Conservation (phyloP, 2,329 filamentous ascomycete genomes). For the Curvularia verruculosa region DNA sequence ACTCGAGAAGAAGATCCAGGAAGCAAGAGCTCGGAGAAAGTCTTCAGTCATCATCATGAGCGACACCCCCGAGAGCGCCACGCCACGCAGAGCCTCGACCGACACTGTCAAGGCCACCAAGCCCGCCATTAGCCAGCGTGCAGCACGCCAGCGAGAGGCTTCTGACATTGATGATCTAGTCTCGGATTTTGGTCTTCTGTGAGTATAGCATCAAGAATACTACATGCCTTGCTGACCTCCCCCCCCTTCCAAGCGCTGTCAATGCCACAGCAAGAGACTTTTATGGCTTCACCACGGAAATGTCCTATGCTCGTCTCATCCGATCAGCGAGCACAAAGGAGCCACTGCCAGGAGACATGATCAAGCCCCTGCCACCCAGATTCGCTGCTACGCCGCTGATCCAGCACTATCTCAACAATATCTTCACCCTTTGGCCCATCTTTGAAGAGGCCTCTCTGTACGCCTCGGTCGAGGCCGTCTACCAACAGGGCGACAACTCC, state of each 20-base stretch:
- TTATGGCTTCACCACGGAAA: slow-evolving; percentile 82
- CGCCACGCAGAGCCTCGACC: slow-evolving; percentile 57
- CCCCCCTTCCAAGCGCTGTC: slow-evolving; percentile 75
- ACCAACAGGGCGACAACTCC: slow-evolving; percentile 69
- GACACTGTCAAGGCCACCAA: slow-evolving; percentile 42
- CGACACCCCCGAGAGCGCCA: slow-evolving; percentile 59
- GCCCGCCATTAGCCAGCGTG: slow-evolving; percentile 44
- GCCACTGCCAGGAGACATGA: slow-evolving; percentile 66
- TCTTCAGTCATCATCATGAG: slow-evolving; percentile 74
- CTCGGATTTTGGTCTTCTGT: slow-evolving; percentile 92
- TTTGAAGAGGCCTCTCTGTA: slow-evolving; percentile 82
- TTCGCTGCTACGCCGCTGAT: slow-evolving; percentile 72
- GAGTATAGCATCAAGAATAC: slow-evolving; percentile 42
- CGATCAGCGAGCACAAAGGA: slow-evolving; percentile 82
- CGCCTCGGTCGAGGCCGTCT: slow-evolving; percentile 79
- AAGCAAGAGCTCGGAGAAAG: slow-evolving; percentile 69
- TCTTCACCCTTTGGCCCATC: slow-evolving; percentile 80
- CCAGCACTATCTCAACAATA: slow-evolving; percentile 82
- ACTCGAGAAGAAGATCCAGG: slow-evolving; percentile 75
- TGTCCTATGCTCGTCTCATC: slow-evolving; percentile 90
- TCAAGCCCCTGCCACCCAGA: slow-evolving; percentile 70
- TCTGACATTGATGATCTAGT: slow-evolving; percentile 90
- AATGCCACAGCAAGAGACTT: slow-evolving; percentile 95
- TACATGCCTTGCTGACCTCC: slow-evolving; percentile 17
- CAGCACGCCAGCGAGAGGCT: slow-evolving; percentile 68